Evolutionary conservation across 179 eudicot genomes (phyloP).

Genomic region (Spinacia oleracea): DNA sequence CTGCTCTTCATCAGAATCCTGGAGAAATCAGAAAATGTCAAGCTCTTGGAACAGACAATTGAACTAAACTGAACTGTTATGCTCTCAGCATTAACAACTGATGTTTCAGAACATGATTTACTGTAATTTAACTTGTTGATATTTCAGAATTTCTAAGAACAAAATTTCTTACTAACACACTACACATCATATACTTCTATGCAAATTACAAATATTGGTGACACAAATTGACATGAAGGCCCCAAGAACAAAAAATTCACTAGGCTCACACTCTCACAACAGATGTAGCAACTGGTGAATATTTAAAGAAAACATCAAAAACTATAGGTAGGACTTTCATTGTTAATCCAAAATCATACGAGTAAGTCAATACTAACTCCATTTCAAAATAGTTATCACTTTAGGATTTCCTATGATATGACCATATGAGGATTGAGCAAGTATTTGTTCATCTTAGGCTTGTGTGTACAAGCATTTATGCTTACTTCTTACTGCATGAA

Average conservation of each 20-base stretch:
- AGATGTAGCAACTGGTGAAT: neutral
- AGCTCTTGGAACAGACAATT: neutral
- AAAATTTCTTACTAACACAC: neutral
- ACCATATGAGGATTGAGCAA: neutral
- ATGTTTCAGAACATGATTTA: neutral
- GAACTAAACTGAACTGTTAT: neutral
- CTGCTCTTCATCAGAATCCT: constrained; percentile 32
- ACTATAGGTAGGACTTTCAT: neutral
- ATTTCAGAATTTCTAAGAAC: neutral
- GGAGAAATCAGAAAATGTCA: neutral
- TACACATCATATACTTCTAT: neutral
- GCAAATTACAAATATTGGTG: neutral
- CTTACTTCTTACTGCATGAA: neutral
- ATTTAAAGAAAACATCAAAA: too few species aligned
- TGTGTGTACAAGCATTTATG: neutral
- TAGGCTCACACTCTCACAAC: neutral
- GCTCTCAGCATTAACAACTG: neutral
- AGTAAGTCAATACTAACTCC: too few species aligned
- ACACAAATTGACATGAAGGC: neutral
- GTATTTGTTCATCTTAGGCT: neutral
- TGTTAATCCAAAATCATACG: neutral
- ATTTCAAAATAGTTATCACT: too few species aligned
- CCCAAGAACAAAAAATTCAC: neutral
- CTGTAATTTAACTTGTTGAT: neutral
- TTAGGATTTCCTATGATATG: too few species aligned